Conservation (phyloP, 2,329 filamentous ascomycete species). For the Myriosclerotinia curreyana region DNA sequence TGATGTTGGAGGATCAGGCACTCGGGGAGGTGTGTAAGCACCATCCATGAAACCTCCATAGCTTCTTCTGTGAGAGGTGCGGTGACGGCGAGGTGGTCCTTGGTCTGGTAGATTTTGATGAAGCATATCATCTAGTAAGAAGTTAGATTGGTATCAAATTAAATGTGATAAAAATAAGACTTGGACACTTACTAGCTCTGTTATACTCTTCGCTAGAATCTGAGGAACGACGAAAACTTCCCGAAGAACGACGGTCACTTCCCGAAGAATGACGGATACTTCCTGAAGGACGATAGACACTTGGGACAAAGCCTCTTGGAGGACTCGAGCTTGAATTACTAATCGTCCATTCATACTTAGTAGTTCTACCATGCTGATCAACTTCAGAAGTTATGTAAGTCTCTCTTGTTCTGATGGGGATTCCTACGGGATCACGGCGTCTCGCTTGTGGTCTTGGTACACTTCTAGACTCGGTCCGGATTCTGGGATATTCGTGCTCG, state of each 20-base stretch:
- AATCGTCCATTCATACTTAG: neutral
- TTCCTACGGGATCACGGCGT: neutral
- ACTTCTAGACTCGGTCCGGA: neutral
- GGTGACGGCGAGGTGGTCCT: neutral
- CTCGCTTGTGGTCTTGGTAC: neutral
- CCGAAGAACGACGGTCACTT: neutral
- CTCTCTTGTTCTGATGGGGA: constrained; percentile 1
- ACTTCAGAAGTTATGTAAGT: constrained; percentile 2
- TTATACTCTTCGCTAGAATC: constrained; percentile 13
- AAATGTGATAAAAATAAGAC: too few species aligned
- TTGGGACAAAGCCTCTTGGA: neutral
- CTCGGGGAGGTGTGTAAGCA: neutral
- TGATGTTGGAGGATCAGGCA: constrained; percentile 1
- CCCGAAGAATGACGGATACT: neutral
- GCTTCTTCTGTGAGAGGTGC: neutral
- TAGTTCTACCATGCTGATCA: constrained; percentile 9
- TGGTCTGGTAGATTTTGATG: constrained; percentile 5
- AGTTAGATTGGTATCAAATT: neutral
- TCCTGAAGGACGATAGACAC: neutral
- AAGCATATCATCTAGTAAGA: neutral
- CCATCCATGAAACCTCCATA: constrained; percentile 11
- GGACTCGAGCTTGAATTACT: constrained; percentile 15
- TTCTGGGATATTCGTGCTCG: neutral
- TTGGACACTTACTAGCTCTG: constrained; percentile 4
- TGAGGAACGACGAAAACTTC: neutral